Conservation (phyloP, 163 green algal genomes). For the Smithsoniella earleae region DNA sequence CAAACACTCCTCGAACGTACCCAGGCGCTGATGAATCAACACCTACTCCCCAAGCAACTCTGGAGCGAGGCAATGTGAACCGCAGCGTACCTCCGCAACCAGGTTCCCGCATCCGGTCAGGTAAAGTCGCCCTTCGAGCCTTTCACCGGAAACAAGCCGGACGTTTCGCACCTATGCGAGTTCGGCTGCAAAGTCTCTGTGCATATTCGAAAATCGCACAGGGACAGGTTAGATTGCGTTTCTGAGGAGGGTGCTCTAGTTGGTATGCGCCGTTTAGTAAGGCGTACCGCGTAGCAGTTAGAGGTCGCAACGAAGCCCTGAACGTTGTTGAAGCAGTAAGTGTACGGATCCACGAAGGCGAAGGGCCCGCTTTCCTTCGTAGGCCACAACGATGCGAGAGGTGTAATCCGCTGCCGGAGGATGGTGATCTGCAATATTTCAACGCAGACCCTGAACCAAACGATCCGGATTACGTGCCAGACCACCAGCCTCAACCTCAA, state of each 20-base stretch:
- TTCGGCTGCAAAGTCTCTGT: constrained; percentile 37
- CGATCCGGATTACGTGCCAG: too few species aligned
- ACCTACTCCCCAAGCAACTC: not conserved
- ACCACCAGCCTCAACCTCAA: too few species aligned
- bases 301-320: too few species aligned
- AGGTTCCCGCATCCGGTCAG: not conserved
- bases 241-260: constrained; percentile 26
- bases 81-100: constrained; percentile 32
- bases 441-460: too few species aligned
- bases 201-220: not conserved
- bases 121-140: constrained; percentile 31
- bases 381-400: too few species aligned
- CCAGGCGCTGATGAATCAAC: constrained; percentile 25
- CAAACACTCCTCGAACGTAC: constrained; percentile 33
- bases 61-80: constrained; percentile 36
- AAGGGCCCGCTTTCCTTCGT: too few species aligned
- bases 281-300: constrained; percentile 29
- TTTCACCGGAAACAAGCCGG: constrained; percentile 24
- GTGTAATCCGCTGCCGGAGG: too few species aligned
- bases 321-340: too few species aligned
- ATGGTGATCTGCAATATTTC: too few species aligned
- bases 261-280: constrained; percentile 21
- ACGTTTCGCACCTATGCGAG: constrained; percentile 30
- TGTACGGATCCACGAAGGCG: too few species aligned
- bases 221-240: constrained; percentile 27